These are phyloP conservation scores for Nicotiana otophora DNA, from an alignment of 257 asterid genomes.

Conservation along the genomic window DNA sequence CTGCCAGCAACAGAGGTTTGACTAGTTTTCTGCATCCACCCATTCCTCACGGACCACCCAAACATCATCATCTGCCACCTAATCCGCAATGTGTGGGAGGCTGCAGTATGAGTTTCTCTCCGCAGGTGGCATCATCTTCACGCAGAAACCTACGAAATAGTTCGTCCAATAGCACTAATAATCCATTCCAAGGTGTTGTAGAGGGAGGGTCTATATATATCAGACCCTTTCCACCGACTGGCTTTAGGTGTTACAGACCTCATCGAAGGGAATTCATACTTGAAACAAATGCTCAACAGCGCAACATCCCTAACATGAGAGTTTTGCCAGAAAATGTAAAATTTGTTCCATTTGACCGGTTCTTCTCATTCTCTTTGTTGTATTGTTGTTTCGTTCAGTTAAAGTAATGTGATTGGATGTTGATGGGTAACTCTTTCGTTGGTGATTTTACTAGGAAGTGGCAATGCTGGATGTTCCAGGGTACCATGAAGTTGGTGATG, in stretches of 20 bases:
- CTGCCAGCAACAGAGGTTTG: conserved; percentile 29
- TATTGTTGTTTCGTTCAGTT: background rate
- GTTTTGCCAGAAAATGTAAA: conserved; percentile 74
- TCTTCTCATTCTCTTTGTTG: background rate
- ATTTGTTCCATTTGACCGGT: background rate
- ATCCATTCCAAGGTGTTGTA: conserved; percentile 37
- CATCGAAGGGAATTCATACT: conserved; percentile 49
- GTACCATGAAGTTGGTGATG: conserved; percentile 43
- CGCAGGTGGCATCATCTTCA: conserved; percentile 46
- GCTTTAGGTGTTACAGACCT: conserved; percentile 48
- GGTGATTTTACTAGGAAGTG: conserved; percentile 40
- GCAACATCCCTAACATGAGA: conserved; percentile 54
- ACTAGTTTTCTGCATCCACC: conserved; percentile 39
- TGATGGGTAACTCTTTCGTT: conserved; percentile 4
- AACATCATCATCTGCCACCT: conserved; percentile 40
- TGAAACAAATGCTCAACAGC: conserved; percentile 42
- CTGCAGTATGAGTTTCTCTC: conserved; percentile 35
- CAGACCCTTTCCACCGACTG: conserved; percentile 49
- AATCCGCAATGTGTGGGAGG: conserved; percentile 47
- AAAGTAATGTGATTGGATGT: background rate
- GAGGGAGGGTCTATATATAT: conserved; percentile 43
- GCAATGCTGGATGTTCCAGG: conserved; percentile 60
- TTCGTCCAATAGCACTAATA: conserved; percentile 24
- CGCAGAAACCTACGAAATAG: conserved; percentile 28
- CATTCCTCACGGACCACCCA: conserved; percentile 39